Percentiles rank a stretch among this genome's conserved stretches.
Conservation (phyloP, 169 alveolate genomes). For the Babesia bigemina region DNA sequence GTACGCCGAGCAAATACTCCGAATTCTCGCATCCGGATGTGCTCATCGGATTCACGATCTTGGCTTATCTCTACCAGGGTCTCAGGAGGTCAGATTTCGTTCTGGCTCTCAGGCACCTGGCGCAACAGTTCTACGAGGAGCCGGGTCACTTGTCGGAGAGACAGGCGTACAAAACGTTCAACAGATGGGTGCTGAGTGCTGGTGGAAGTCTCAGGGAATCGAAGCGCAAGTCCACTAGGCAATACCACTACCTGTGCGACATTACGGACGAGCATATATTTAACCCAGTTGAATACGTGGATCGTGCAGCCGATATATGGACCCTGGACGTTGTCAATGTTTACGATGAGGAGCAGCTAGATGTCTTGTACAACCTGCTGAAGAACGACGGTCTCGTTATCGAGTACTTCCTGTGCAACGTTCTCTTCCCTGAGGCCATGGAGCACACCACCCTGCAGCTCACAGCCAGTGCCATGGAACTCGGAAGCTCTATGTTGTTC, state of each 20-base stretch:
- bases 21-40: conserved; percentile 92
- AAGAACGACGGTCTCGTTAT: conserved; percentile 78
- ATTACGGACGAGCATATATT: conserved; percentile 20
- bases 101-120: conserved; percentile 73
- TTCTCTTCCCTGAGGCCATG: conserved; percentile 82
- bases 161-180: conserved; percentile 49
- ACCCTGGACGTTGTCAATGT: conserved; percentile 82
- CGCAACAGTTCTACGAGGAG: conserved; percentile 66
- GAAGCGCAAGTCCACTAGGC: conserved; percentile 47
- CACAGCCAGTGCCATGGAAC: conserved; percentile 88
- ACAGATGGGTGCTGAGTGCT: conserved; percentile 58
- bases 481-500: conserved; percentile 85
- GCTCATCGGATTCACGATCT: conserved; percentile 86
- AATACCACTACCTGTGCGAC: conserved; percentile 41
- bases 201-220: conserved; percentile 56
- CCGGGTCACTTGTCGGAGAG: conserved; percentile 54
- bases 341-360: conserved; percentile 79
- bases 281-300: conserved; percentile 28
- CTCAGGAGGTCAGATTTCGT: conserved; percentile 84
- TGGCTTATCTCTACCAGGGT: conserved; percentile 88
- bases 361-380: conserved; percentile 63
- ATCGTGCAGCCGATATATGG: conserved; percentile 53
- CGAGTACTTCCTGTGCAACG: conserved; percentile 76
- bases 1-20: conserved; percentile 88
- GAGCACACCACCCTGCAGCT: conserved; percentile 84